Evolutionary conservation across 768 basidiomycete genomes (phyloP).

Genomic region (Cyclocybe cylindracea): DNA sequence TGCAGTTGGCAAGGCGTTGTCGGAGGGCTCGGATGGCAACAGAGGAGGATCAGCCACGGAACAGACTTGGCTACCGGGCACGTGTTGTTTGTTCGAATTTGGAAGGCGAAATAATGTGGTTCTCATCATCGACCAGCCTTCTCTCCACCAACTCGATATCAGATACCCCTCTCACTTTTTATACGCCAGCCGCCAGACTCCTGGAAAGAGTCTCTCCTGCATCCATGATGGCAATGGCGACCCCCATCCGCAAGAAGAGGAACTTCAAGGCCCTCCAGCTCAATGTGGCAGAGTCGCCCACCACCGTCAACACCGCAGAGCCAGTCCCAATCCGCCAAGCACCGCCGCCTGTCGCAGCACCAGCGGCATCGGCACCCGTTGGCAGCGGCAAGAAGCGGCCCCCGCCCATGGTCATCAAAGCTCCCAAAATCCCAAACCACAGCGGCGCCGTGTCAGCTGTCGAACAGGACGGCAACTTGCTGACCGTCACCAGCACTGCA

Average conservation of each 20-base stretch:
- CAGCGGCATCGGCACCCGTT: conserved; percentile 40
- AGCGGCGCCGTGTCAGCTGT: conserved; percentile 39
- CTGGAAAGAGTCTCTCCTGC: neutral
- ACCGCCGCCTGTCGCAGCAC: conserved; percentile 20
- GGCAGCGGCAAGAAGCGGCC: conserved; percentile 64
- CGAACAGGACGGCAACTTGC: conserved; percentile 42
- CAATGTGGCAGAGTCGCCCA: conserved; percentile 46
- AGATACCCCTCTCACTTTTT: neutral
- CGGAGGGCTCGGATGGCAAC: too few relatives aligned
- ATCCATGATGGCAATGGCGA: conserved; percentile 38
- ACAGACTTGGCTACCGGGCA: conserved; percentile 8
- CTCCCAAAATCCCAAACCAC: conserved; percentile 59
- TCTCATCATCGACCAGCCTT: conserved; percentile 19
- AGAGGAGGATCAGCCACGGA: too few relatives aligned
- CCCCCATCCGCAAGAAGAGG: conserved; percentile 85
- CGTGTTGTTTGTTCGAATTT: conserved; percentile 25
- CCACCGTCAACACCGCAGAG: conserved; percentile 28
- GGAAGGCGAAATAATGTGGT: conserved; percentile 19
- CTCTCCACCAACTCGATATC: conserved; percentile 1
- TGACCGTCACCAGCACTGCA: conserved; percentile 48
- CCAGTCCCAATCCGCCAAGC: conserved; percentile 51
- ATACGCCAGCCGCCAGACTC: neutral
- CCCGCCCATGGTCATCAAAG: conserved; percentile 80
- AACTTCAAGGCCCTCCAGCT: conserved; percentile 89
- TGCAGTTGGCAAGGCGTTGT: too few relatives aligned